Evolutionary conservation across 2,329 filamentous ascomycete species (phyloP).

Genomic region (Pestalotiopsis sp.): DNA sequence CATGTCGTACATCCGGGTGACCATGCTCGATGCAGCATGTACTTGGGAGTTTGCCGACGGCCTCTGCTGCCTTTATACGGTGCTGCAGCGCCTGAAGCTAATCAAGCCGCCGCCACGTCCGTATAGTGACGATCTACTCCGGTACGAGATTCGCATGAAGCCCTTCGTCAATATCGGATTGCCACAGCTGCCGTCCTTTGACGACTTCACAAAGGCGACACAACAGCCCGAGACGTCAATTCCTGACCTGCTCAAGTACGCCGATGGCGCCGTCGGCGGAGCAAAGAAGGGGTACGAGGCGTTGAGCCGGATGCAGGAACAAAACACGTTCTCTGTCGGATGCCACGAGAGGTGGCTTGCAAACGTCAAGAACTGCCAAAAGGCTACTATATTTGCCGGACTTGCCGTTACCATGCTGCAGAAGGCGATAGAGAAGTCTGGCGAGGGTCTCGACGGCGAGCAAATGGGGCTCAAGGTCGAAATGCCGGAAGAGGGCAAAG

Average conservation of each 20-base stretch:
- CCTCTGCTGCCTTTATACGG: slow-evolving; percentile 65
- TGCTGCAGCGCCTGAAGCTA: slow-evolving; percentile 61
- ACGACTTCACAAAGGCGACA: slow-evolving; percentile 57
- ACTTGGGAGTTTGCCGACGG: slow-evolving; percentile 60
- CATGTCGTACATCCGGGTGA: slow-evolving; percentile 59
- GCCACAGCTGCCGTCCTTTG: slow-evolving; percentile 67
- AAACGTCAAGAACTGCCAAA: slow-evolving; percentile 62
- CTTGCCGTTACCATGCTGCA: slow-evolving; percentile 65
- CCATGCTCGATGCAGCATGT: slow-evolving; percentile 67
- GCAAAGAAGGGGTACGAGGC: slow-evolving; percentile 61
- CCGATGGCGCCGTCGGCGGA: slow-evolving; percentile 48
- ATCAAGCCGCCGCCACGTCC: slow-evolving; percentile 57
- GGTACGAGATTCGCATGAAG: slow-evolving; percentile 86
- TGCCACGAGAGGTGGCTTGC: slow-evolving; percentile 65
- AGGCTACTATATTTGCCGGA: slow-evolving; percentile 71
- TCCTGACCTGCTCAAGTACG: slow-evolving; percentile 44
- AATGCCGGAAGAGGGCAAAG: slow-evolving; percentile 54
- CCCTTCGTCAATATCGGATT: slow-evolving; percentile 73
- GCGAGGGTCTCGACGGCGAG: slow-evolving; percentile 16
- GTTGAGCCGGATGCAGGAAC: slow-evolving; percentile 52
- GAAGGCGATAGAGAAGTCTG: slow-evolving; percentile 50
- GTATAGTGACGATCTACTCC: slow-evolving; percentile 68
- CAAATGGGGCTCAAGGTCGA: slow-evolving; percentile 48
- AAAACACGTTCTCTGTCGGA: slow-evolving; percentile 58
- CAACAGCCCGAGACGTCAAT: slow-evolving; percentile 42